Evolutionary conservation across 371 early-diverging fungal genomes (phyloP).

Genomic region (Mucor plumbeus): DNA sequence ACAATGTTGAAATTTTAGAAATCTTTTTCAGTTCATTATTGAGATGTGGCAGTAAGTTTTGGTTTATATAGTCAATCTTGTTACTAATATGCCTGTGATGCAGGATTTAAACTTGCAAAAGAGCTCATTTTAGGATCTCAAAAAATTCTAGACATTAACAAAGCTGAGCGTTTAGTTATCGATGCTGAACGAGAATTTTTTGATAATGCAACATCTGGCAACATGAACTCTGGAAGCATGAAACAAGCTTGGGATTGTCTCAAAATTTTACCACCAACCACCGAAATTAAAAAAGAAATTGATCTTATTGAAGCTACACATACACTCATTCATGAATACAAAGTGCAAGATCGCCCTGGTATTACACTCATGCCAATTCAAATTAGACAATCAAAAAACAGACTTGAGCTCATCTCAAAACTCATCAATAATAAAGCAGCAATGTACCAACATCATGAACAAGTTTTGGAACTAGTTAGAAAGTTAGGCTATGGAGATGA

Average conservation of each 20-base stretch:
- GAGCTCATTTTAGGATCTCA: constrained; percentile 62
- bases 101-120: constrained; percentile 71
- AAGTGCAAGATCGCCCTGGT: constrained; percentile 56
- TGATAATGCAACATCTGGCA: constrained; percentile 78
- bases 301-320: constrained; percentile 80
- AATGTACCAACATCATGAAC: constrained; percentile 54
- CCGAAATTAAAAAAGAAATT: constrained; percentile 65
- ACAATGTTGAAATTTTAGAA: constrained; percentile 63
- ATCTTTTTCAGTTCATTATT: constrained; percentile 72
- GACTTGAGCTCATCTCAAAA: constrained; percentile 68
- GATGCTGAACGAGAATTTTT: constrained; percentile 77
- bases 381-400: constrained; percentile 68
- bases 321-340: constrained; percentile 62
- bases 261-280: constrained; percentile 66
- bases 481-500: constrained; percentile 64
- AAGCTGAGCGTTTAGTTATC: constrained; percentile 68
- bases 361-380: constrained; percentile 77
- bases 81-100: background rate
- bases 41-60: constrained; percentile 69
- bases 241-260: constrained; percentile 80
- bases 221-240: constrained; percentile 69
- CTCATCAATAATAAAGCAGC: constrained; percentile 58
- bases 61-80: too few relatives aligned
- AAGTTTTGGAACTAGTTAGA: constrained; percentile 63
- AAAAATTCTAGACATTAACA: constrained; percentile 55